Base-by-base conservation (phyloP, 2,329 filamentous ascomycete species). In the Penicillium olsonii region DNA sequence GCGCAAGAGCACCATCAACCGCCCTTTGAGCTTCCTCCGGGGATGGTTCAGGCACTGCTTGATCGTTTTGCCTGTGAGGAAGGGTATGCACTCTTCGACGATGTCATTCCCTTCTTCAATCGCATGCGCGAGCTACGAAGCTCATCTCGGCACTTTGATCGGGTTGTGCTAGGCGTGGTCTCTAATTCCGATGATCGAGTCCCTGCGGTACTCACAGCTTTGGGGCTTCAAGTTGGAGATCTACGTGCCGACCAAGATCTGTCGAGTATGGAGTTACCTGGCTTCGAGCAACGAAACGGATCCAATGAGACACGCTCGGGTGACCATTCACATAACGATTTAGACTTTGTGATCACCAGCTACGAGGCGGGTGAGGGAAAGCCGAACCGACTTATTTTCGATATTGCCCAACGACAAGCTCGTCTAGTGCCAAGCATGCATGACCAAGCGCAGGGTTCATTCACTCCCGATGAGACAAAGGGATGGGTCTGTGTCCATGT, bases 121-220 rank as follows among this genome's bases (percentile, higher is more conserved):
- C 54, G 59, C 14, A 55, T 75, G 56, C 57, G 60, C 11, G 41
- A 55, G 10, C 24, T 60, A 1, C 52, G 54, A 35, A 27, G 22
- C 26, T 41, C 20, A 10, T 20, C 17, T 39, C 29, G 18, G 27
- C 45, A 53, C 6, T 72, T 72, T 45, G 64, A 71, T n/a, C 58
- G 63, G 6, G 52, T 76, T 2, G 27, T 74, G 18, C 56, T 75
- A 1, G 75, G 75, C 0, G 66, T 77, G 5, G 51, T 77, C 35
- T 76, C 75, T 4, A 77, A 77, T 50, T 75, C 75, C 10, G 75
- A 77, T 57, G 74, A 76, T 48, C 66, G 75, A 2, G 66, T 76
- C 17, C 63, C 68, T 3, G 60, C 54, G 10, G 69, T 77, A 7
- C 52, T 77, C 27, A 66, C 64, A 44, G 68, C 68, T 2, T 48